Percentiles rank a stretch among this genome's conserved stretches.
phyloP scores from a whole-genome alignment of 2,329 filamentous ascomycete genomes.

The Fusarium sp. region DNA sequence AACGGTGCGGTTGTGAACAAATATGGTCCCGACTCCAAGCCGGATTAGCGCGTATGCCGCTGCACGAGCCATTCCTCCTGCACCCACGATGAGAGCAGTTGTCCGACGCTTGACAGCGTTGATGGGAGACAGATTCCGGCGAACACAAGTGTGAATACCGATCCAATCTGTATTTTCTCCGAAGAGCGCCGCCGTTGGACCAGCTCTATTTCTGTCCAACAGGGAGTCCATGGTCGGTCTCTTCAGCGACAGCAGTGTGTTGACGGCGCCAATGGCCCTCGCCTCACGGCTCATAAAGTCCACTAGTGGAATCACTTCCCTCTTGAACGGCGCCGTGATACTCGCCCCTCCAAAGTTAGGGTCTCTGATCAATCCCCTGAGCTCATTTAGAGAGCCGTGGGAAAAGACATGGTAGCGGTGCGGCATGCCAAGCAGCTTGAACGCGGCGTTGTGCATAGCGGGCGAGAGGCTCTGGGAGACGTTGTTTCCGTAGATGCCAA shows the following conservation, averaged over 20 bases:
- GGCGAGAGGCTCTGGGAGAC: constrained; percentile 21
- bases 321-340: constrained; percentile 72
- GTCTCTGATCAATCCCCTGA: constrained; percentile 38
- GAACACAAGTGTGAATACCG: constrained; percentile 70
- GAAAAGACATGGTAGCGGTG: constrained; percentile 12
- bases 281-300: constrained; percentile 71
- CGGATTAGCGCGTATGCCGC: constrained; percentile 71
- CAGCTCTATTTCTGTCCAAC: constrained; percentile 63
- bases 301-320: constrained; percentile 67
- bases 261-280: constrained; percentile 72
- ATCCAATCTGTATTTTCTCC: constrained; percentile 78
- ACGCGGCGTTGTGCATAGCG: constrained; percentile 22
- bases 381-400: not conserved
- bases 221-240: constrained; percentile 46
- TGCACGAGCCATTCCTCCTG: constrained; percentile 56
- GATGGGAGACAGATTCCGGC: constrained; percentile 70
- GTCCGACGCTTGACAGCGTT: constrained; percentile 59
- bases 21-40: constrained; percentile 69
- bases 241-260: constrained; percentile 72
- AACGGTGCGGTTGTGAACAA: constrained; percentile 67
- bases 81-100: constrained; percentile 58
- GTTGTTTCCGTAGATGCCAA: constrained; percentile 24
- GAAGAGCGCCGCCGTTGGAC: constrained; percentile 68
- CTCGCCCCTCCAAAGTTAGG: constrained; percentile 70
- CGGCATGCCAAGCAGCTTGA: constrained; percentile 19